phyloP scores from a whole-genome alignment of 495 filamentous ascomycete genomes.

The Margaritispora aquatica region DNA sequence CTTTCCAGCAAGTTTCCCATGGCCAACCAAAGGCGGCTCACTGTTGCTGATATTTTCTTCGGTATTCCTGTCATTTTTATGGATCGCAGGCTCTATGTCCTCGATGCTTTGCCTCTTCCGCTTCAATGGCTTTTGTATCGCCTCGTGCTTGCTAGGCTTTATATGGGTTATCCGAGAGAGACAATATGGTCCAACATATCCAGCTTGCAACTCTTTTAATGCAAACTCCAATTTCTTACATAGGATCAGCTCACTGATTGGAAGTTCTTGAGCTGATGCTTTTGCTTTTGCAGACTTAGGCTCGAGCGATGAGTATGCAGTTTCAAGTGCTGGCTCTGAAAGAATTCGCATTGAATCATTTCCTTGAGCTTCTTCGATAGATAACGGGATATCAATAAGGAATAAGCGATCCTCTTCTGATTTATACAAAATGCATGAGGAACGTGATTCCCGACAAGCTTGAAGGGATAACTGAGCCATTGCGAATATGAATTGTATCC shows the following conservation, averaged over 20 bases:
- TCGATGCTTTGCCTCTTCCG: background rate
- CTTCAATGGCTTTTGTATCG: slow-evolving; percentile 5
- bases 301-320: slow-evolving; percentile 19
- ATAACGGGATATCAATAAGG: slow-evolving; percentile 23
- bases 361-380: slow-evolving; percentile 23
- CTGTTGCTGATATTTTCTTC: too few relatives aligned
- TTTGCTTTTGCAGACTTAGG: slow-evolving; percentile 22
- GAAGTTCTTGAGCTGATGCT: background rate
- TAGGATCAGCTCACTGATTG: slow-evolving; percentile 16
- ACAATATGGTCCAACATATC: slow-evolving; percentile 39
- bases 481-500: too few relatives aligned
- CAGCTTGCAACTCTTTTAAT: slow-evolving; percentile 28
- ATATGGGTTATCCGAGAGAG: slow-evolving; percentile 28
- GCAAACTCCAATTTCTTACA: slow-evolving; percentile 25
- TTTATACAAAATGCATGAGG: slow-evolving; percentile 21
- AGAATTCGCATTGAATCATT: slow-evolving; percentile 6
- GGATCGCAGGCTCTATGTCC: too few relatives aligned
- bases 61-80: too few relatives aligned
- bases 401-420: slow-evolving; percentile 5
- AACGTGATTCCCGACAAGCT: too few relatives aligned
- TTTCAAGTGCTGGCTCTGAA: slow-evolving; percentile 7
- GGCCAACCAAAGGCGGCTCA: too few relatives aligned
- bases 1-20: too few relatives aligned
- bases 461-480: too few relatives aligned
- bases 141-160: background rate